Evolutionary conservation across 805 yeast genomes (phyloP), one percentile per base, ranked within the genome.

Genomic region (Candida silvicultrix): DNA sequence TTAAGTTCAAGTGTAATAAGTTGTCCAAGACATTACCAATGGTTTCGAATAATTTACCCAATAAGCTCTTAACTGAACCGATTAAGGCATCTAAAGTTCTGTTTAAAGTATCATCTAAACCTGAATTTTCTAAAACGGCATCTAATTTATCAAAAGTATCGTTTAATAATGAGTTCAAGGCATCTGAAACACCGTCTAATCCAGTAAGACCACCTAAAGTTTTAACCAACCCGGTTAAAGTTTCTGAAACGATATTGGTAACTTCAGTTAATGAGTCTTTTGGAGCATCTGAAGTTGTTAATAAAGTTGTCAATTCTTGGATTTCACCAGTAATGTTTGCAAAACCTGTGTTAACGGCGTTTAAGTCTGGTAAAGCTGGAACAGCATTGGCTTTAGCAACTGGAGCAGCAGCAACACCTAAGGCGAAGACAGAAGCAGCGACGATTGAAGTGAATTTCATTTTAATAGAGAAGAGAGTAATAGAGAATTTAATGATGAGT

Each of bases 1-100:
- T 40, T 46, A 51, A 45, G 52, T 51, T 49, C 36, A 48, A 43
- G 6, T 38, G n/a, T 29, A 49, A 32, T 44, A 49, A 49, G 47
- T 36, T 35, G n/a, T 25, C 40, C 12, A 43, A 9, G 35, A 46
- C 47, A 6, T 29, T 18, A 20, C 16, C 6, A 20, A 53, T 21
- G n/a, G 52, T 48, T 25, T 42, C 7, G 8, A 42, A 32, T 12
- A 51, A 18, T 39, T 44, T 47, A 2, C 11, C n/a, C 32, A 49
- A 44, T 36, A 47, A 25, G 11, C 15, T 14, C n/a, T 19, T 32
- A 23, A 48, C 46, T 15, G 29, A 6, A 18, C 40, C 8, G 31
- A 48, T 20, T 25, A 45, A 44, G 3, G 18, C 22, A 15, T 35
- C 22, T 16, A 51, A 31, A n/a, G 45, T 44, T 12, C 20, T 32